Evolutionary conservation across 2,329 filamentous ascomycete species (phyloP).

Genomic region (Curvularia lunata): DNA sequence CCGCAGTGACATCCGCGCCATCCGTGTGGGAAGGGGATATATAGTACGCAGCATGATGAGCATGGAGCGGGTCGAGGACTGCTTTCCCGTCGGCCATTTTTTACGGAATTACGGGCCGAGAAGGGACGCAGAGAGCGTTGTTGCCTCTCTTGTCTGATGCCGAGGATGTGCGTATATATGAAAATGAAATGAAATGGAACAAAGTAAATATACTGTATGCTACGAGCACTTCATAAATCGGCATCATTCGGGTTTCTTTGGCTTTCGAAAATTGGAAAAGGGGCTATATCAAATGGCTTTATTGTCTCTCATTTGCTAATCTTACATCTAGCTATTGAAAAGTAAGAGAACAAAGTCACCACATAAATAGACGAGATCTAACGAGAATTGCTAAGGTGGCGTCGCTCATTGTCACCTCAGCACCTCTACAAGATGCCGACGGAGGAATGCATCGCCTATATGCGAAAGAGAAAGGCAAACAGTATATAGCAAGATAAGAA

Average conservation of each 20-base stretch:
- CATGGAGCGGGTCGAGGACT: constrained; percentile 12
- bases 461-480: not conserved
- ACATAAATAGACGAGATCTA: not conserved
- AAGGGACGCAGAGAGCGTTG: constrained; percentile 1
- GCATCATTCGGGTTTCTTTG: not conserved
- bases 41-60: constrained; percentile 10
- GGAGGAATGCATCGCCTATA: not conserved
- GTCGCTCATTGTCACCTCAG: not conserved
- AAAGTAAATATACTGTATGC: not conserved
- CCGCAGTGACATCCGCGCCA: constrained; percentile 6
- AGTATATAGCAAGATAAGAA: not conserved
- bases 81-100: constrained; percentile 11
- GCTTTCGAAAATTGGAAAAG: not conserved
- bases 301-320: not conserved
- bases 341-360: not conserved
- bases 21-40: constrained; percentile 10
- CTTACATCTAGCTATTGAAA: not conserved
- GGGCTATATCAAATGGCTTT: not conserved
- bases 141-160: constrained; percentile 1
- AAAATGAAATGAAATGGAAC: not conserved
- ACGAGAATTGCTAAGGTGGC: not conserved
- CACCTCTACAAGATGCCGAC: not conserved
- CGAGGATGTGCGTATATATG: not conserved
- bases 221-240: not conserved
- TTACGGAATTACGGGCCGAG: constrained; percentile 9